Evolutionary conservation across 2,329 filamentous ascomycete genomes (phyloP).

Genomic region (Ascocoryne sarcoides): DNA sequence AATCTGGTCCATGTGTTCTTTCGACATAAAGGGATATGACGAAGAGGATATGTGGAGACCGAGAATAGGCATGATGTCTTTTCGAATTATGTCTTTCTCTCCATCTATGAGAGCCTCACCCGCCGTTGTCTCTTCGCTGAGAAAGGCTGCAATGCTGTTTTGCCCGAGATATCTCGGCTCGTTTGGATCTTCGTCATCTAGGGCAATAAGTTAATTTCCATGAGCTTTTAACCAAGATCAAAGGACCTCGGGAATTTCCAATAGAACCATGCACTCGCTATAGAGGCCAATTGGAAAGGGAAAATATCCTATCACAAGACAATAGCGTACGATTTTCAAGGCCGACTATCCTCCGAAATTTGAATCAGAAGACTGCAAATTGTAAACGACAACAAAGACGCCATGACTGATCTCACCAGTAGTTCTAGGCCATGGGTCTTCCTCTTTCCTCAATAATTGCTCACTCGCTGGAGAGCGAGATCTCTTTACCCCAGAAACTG

Average conservation of each 20-base stretch:
- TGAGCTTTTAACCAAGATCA: conserved; percentile 2
- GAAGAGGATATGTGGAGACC: conserved; percentile 54
- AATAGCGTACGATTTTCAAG: not conserved
- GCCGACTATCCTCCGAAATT: not conserved
- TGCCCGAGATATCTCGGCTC: conserved; percentile 56
- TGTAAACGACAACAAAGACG: not conserved
- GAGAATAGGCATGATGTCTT: conserved; percentile 57
- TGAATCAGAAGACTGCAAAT: not conserved
- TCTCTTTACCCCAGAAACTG: conserved; percentile 21
- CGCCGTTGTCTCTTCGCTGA: conserved; percentile 46
- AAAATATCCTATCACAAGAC: not conserved
- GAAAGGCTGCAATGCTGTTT: conserved; percentile 58
- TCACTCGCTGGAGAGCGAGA: conserved; percentile 24
- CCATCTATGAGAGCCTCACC: conserved; percentile 44
- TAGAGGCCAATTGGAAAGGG: not conserved
- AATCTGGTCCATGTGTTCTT: conserved; percentile 49
- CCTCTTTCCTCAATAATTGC: conserved; percentile 20
- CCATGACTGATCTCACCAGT: conserved; percentile 18
- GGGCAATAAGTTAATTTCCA: conserved; percentile 4
- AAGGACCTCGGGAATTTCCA: conserved; percentile 5
- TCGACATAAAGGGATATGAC: conserved; percentile 59
- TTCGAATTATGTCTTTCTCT: conserved; percentile 39
- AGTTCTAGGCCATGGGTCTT: conserved; percentile 26
- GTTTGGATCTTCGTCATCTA: conserved; percentile 44
- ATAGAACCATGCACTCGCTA: not conserved